Evolutionary conservation across 345 rosid species (phyloP).

Genomic region (Eucalyptus sp.): DNA sequence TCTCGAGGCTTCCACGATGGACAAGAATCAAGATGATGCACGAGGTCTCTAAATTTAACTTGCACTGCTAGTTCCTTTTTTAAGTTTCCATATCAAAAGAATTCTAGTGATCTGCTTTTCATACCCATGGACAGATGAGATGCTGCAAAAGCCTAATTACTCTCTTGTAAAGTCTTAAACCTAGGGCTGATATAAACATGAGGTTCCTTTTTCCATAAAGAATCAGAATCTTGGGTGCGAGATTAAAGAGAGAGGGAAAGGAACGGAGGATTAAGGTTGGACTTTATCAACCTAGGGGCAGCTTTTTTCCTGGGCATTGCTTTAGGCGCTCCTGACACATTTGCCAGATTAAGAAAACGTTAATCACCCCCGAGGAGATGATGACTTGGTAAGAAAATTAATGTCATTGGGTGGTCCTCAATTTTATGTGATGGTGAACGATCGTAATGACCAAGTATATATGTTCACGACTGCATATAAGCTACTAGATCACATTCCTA

Average conservation of each 20-base stretch:
- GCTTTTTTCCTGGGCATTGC: neutral
- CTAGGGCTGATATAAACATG: neutral
- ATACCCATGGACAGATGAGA: neutral
- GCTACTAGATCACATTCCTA: neutral
- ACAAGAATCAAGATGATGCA: neutral
- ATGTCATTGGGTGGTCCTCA: neutral
- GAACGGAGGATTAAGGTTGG: neutral
- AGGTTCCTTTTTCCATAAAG: neutral
- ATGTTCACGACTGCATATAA: neutral
- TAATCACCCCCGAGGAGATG: neutral
- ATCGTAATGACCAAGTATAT: neutral
- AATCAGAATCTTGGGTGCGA: neutral
- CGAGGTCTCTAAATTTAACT: neutral
- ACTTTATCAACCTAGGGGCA: neutral
- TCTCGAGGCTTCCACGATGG: neutral
- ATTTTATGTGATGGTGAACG: neutral
- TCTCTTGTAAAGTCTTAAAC: neutral
- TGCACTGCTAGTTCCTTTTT: neutral
- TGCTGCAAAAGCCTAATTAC: neutral
- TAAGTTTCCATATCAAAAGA: neutral
- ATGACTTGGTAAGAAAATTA: neutral
- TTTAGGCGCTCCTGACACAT: neutral
- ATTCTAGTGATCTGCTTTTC: neutral
- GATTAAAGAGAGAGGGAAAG: neutral
- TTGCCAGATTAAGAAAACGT: neutral